A percentile compares a stretch with the other conserved stretches of the same genome.
Conservation (phyloP, 441 rosid genomes). For the Aleurites moluccanus region DNA sequence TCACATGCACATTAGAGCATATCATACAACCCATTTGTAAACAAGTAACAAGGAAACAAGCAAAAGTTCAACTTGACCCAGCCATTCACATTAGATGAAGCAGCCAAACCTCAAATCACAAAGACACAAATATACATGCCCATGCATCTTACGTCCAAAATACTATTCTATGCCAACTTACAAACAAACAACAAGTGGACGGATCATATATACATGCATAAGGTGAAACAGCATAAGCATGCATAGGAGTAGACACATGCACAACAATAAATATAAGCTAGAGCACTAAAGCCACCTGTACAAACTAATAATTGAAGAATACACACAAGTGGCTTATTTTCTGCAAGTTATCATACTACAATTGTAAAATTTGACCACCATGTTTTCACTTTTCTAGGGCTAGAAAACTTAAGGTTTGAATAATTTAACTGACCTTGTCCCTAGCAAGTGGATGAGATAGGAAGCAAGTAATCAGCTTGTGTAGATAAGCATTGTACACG, state of each 20-base stretch:
- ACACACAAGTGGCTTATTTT: background rate
- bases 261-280: background rate
- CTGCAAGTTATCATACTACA: background rate
- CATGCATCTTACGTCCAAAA: background rate
- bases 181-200: background rate
- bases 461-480: slow-evolving; percentile 90
- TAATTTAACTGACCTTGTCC: slow-evolving; percentile 71
- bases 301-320: background rate
- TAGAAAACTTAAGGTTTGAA: slow-evolving; percentile 5
- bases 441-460: slow-evolving; percentile 87
- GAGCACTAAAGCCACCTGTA: background rate
- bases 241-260: background rate
- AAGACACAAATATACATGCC: background rate
- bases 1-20: background rate
- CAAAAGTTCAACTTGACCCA: background rate
- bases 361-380: background rate
- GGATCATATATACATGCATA: background rate
- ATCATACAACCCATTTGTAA: background rate
- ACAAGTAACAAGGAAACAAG: background rate
- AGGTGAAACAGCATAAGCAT: background rate
- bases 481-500: slow-evolving; percentile 90
- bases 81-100: background rate
- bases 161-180: background rate
- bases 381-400: background rate
- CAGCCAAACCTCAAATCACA: background rate